Evolutionary conservation across 1,284 basidiomycete genomes (phyloP), one percentile per base, ranked within the genome.

Genomic region (Grifola frondosa): DNA sequence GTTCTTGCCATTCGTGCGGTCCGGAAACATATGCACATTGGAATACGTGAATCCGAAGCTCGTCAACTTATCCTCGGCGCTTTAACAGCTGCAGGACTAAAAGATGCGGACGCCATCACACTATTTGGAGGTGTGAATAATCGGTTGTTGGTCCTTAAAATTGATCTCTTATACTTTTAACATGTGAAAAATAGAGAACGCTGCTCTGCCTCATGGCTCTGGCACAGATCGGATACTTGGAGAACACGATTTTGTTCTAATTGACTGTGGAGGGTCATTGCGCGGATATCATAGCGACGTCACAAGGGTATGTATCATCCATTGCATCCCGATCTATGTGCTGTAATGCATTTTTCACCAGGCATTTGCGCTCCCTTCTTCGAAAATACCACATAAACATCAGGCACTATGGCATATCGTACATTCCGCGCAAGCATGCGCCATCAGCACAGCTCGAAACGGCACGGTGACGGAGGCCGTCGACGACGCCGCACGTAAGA

Each of bases 181-280:
- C n/a, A n/a, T n/a, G n/a, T n/a, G n/a, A n/a, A n/a, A 34, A 23
- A 12, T 61, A 91, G 89, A 86, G 52, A 88, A 91, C 51, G 91
- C 89, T 1, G 90, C 89, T 1, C 75, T 91, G 15, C 91, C 90
- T 3, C 91, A 94, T 60, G 91, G 89, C 3, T 73, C 75, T 20
- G 88, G 88, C 2, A 82, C 80, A 0, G 84, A 91, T 55, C 76
- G 81, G 19, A 57, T 58, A 2, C 71, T 92, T 4, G 65, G 65
- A 1, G 58, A 64, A 37, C 59, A 72, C 9, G 90, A 94, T 52
- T 77, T 89, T 47, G 75, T 83, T 11, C 73, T 94, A n/a, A 84
- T 93, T 44, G 91, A 94, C 60, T 78, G 80, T 40, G 85, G 80
- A 5, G 88, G 80, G 1, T 67, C 70, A 7, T 71, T 91, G 38